Evolutionary conservation across 2,329 filamentous ascomycete genomes (phyloP).

Genomic region (Aspergillus pseudotamarii): DNA sequence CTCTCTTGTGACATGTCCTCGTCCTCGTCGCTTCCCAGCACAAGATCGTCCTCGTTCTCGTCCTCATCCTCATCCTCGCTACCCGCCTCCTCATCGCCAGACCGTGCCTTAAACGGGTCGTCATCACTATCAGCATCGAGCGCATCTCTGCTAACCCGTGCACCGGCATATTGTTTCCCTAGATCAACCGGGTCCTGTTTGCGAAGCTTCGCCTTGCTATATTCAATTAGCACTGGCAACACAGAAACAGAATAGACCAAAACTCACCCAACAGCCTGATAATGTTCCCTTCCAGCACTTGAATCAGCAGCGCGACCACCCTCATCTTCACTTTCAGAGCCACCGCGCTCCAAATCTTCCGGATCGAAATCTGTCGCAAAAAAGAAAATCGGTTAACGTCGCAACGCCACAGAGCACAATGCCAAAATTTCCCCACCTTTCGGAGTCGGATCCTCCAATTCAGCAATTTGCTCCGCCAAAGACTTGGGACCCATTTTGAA

Average conservation of each 20-base stretch:
- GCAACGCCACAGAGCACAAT: not conserved
- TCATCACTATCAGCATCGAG: slow-evolving; percentile 61
- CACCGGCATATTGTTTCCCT: slow-evolving; percentile 79
- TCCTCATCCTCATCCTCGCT: slow-evolving; percentile 29
- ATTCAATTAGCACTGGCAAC: slow-evolving; percentile 14
- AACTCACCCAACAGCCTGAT: slow-evolving; percentile 71
- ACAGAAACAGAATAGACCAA: slow-evolving; percentile 3
- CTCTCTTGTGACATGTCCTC: slow-evolving; percentile 23
- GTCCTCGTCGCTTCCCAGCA: slow-evolving; percentile 32
- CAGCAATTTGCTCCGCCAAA: slow-evolving; percentile 62
- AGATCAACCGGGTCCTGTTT: slow-evolving; percentile 69
- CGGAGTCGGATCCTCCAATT: slow-evolving; percentile 62
- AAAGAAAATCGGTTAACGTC: slow-evolving; percentile 13
- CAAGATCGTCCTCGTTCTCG: slow-evolving; percentile 23
- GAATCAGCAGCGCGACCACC: slow-evolving; percentile 50
- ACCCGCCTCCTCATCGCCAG: slow-evolving; percentile 39
- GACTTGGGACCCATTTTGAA: slow-evolving; percentile 52
- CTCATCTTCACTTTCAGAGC: slow-evolving; percentile 58
- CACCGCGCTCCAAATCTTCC: slow-evolving; percentile 65
- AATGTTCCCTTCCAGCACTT: slow-evolving; percentile 78
- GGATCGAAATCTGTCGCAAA: slow-evolving; percentile 72
- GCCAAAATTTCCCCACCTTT: slow-evolving; percentile 56
- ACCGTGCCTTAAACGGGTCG: slow-evolving; percentile 44
- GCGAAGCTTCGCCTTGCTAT: slow-evolving; percentile 78
- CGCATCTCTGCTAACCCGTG: slow-evolving; percentile 70